Evolutionary conservation across 495 filamentous ascomycete genomes (phyloP).

Genomic region (Xylaria castorea): DNA sequence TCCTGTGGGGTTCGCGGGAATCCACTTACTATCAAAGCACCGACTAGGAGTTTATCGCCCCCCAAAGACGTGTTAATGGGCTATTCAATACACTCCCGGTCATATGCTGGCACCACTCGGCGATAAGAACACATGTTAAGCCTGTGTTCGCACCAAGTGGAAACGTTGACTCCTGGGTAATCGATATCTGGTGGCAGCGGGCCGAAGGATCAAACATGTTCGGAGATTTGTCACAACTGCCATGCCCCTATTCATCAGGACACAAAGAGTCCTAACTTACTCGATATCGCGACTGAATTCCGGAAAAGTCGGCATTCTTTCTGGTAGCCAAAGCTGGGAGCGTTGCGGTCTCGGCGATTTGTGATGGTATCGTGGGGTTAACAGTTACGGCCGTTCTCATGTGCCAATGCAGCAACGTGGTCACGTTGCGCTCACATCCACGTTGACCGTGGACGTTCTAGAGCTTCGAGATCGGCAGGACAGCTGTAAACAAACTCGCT

Average conservation of each 20-base stretch:
- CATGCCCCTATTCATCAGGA: neutral
- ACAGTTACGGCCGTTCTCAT: neutral
- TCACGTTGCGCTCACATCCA: conserved; percentile 9
- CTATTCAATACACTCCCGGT: neutral
- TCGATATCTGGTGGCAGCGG: neutral
- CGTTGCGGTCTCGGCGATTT: neutral
- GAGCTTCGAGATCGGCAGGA: neutral
- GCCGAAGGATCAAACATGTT: conserved; percentile 20
- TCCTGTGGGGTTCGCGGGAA: conserved; percentile 1
- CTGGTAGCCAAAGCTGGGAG: neutral
- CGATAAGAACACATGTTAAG: neutral
- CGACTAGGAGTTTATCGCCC: neutral
- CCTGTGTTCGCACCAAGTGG: neutral
- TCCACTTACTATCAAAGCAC: neutral
- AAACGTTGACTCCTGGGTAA: neutral
- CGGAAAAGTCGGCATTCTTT: neutral
- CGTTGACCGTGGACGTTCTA: neutral
- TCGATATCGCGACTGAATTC: neutral
- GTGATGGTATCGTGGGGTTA: conserved; percentile 1
- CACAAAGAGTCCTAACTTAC: neutral
- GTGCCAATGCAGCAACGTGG: neutral
- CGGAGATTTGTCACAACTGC: conserved; percentile 9
- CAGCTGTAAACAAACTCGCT: neutral
- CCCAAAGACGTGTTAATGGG: neutral
- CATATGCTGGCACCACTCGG: neutral